phyloP scores from a whole-genome alignment of 1,139 yeast genomes.

The Geotrichum restrictum region DNA sequence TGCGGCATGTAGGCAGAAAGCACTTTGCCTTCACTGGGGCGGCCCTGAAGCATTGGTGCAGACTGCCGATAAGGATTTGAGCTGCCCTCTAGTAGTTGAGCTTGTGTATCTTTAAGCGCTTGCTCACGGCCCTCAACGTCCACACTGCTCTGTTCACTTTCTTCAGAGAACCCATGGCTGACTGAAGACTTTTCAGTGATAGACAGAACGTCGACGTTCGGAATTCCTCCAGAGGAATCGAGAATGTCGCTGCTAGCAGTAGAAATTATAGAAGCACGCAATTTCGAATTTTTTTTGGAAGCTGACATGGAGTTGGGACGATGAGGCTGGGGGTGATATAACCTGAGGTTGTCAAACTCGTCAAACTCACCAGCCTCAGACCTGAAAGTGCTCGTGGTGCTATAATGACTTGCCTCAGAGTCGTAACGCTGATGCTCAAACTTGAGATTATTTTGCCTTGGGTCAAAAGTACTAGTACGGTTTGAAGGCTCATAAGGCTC shows the following conservation, averaged over 20 bases:
- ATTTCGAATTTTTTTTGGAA: neutral
- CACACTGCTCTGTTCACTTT: neutral
- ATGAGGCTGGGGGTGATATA: slow-evolving; percentile 15
- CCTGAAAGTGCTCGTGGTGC: slow-evolving; percentile 6
- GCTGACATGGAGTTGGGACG: neutral
- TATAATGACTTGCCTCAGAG: neutral
- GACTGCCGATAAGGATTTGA: slow-evolving; percentile 4
- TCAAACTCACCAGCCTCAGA: slow-evolving; percentile 3
- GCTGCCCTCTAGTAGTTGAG: slow-evolving; percentile 2
- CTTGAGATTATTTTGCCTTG: neutral
- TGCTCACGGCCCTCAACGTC: neutral
- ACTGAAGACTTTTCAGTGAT: slow-evolving; percentile 1
- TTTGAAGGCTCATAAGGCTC: slow-evolving; percentile 2
- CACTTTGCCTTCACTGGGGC: slow-evolving; percentile 9
- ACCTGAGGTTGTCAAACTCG: neutral
- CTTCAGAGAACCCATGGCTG: neutral
- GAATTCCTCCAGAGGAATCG: slow-evolving; percentile 20
- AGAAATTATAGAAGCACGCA: slow-evolving; percentile 13
- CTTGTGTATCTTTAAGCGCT: neutral
- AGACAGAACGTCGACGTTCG: slow-evolving; percentile 7
- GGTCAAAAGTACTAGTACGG: neutral
- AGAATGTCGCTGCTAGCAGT: slow-evolving; percentile 18
- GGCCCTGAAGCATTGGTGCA: slow-evolving; percentile 12
- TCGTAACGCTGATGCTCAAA: slow-evolving; percentile 4
- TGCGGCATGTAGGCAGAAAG: slow-evolving; percentile 10